Evolutionary conservation across 1,284 basidiomycete species (phyloP), one percentile per base, ranked within the genome.

Genomic region (Vanrija humicola): DNA sequence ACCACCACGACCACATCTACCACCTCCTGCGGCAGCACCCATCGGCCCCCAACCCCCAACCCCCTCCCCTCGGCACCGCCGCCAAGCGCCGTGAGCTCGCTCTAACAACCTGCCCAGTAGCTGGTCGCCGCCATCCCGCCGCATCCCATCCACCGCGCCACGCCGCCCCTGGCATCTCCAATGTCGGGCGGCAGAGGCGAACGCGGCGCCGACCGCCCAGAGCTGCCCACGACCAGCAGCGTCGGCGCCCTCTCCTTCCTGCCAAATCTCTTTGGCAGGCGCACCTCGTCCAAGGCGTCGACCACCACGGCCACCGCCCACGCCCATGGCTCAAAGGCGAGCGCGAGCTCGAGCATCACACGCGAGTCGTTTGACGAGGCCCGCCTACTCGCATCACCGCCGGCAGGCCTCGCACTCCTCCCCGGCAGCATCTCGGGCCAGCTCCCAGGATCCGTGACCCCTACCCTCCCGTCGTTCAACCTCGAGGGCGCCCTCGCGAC

Each of bases 401-500:
- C 50, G 1, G 49, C 48, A 9, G 58, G 55, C 12, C 48, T 50
- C 26, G 40, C 54, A 18, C 42, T 55, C 34, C 34, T 19, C 48
- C 59, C 43, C 8, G 23, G 49, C n/a, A 42, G 43, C 16, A 28
- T 29, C 19, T 42, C 38, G 43, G 28, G 8, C 3, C 50, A 21
- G 38, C 43, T 14, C 10, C 43, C 40, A 18, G 28, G 18, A n/a
- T n/a, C 38, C n/a, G 28, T 46, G 2, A 39, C 52, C 0, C 15
- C 46, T 14, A n/a, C 51, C 3, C 7, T 9, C 10, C 19, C 59
- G 5, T 45, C 55, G 9, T 74, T 74, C 54, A 58, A 73, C 52
- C 58, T 72, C 21, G 62, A 67, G 23, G 45, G 60, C 21, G 69
- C 68, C 2, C 66, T 74, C 14, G 47, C 56, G 6, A 48, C 67